Evolutionary conservation across 495 filamentous ascomycete genomes (phyloP), one percentile per base, ranked within the genome.

Genomic region (Tuber calosporum): DNA sequence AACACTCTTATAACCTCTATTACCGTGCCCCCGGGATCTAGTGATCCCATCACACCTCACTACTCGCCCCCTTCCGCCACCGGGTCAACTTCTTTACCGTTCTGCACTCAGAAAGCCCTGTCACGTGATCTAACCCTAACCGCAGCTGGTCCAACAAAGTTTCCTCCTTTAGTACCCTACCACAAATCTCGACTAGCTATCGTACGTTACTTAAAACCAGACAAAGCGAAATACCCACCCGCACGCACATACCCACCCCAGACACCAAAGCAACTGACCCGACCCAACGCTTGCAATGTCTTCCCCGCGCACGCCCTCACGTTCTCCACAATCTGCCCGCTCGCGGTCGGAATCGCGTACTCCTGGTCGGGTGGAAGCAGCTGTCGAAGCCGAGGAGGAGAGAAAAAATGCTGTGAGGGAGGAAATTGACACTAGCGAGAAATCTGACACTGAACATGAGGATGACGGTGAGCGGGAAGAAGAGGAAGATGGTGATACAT

Each of bases 401-500:
- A 73, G 62, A 70, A 73, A 41, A 71, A 79, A 22, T 73, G 76
- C 37, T 68, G 76, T 7, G 53, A 26, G 30, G n/a, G 11, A 13
- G 53, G 58, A 69, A 42, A 53, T 69, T 75, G 40, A 81, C 17
- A 36, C 17, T 58, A 42, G 48, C 26, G 74, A 69, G 39, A 48
- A 67, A 30, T 8, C 40, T 34, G 13, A 62, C 53, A 43, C 20
- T 13, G 74, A 73, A 71, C n/a, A 34, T 7, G 68, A 77, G 20
- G 66, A 78, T 45, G 2, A 36, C 20, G 34, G 58, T 15, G 53
- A 68, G 15, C 40, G 8, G 67, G 42, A 73, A 34, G 39, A 71
- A 58, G 73, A 67, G 7, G 68, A 70, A 72, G 73, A 68, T 30
- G 26, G n/a, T 2, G 53, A 62, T n/a, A 78, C 36, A 2, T 43